phyloP scores from a whole-genome alignment of 768 basidiomycete genomes.

The Suillus placidus region DNA sequence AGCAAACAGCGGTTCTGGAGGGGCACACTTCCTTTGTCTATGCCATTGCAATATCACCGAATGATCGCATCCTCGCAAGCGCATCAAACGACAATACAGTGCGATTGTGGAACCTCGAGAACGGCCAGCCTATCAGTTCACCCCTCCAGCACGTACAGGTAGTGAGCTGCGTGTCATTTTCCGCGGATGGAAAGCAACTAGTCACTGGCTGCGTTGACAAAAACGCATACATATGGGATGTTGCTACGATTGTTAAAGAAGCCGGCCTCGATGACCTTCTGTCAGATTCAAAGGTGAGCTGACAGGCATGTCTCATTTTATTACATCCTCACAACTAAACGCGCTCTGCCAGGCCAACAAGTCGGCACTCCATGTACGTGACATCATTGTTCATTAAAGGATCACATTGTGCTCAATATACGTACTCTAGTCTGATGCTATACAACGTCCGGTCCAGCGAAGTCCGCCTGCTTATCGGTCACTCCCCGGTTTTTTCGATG shows the following conservation, averaged over 20 bases:
- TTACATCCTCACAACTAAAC: not conserved
- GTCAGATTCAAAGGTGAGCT: too few relatives aligned
- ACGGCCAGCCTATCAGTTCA: not conserved
- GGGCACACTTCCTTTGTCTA: too few relatives aligned
- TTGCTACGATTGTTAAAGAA: not conserved
- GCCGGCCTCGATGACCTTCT: too few relatives aligned
- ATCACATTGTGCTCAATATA: not conserved
- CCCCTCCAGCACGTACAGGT: not conserved
- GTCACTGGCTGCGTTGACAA: not conserved
- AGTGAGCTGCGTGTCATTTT: not conserved
- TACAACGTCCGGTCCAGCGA: not conserved
- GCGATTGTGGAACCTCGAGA: too few relatives aligned
- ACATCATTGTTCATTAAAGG: not conserved
- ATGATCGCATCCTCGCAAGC: too few relatives aligned
- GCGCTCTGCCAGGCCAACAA: not conserved
- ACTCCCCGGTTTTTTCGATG: not conserved
- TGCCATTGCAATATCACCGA: too few relatives aligned
- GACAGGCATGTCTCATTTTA: too few relatives aligned
- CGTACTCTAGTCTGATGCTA: not conserved
- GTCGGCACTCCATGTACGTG: not conserved
- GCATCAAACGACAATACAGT: too few relatives aligned
- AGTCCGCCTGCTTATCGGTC: not conserved
- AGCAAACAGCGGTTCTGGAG: too few relatives aligned
- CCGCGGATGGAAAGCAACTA: not conserved
- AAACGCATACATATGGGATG: not conserved